Evolutionary conservation across 225 moss, liverwort and hornwort genomes (phyloP), one percentile per base, ranked within the genome.

Genomic region (Marchantia polymorpha): DNA sequence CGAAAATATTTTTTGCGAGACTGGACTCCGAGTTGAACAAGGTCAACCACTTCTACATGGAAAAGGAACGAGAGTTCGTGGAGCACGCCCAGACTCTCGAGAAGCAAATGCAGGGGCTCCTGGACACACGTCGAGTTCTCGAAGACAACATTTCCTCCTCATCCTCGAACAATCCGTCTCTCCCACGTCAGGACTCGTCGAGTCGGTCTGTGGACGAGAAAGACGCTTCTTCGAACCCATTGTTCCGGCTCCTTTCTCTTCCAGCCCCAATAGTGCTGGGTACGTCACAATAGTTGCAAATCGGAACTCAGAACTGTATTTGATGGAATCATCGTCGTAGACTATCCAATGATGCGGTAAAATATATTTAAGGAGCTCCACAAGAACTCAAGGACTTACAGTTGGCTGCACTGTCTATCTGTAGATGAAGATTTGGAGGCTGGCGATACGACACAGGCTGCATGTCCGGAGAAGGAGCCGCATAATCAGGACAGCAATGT

Each of bases 11-110:
- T 69, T 90, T 90, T n/a, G 73, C 70, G 75, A 85, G 80, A 69
- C 81, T 94, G 69, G 92, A 94, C 63, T 78, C 65, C 1, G 90
- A 94, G 84, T 80, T 94, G 61, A 94, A 90, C 55, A 91, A 90
- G 54, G 86, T 91, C 25, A 89, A 77, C 60, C 72, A 71, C 7
- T 93, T 90, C 77, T 88, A 85, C 78, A 84, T 73, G 68, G 82
- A 52, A 17, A 94, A 92, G 52, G 92, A 92, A 29, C 79, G 77
- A 25, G 87, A 92, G 79, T 86, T 85, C 71, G 78, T 92, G 10
- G 74, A 82, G 16, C 85, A 89, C 11, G 91, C 88, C 30, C 80
- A 87, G 7, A 77, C 79, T 13, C 68, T 90, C 47, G 89, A 93
- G 74, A 88, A 79, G 83, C 90, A 90, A 64, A 84, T 88, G 85